Base-by-base conservation (phyloP, 2,329 filamentous ascomycete genomes). In the Cordyceps cicadae region DNA sequence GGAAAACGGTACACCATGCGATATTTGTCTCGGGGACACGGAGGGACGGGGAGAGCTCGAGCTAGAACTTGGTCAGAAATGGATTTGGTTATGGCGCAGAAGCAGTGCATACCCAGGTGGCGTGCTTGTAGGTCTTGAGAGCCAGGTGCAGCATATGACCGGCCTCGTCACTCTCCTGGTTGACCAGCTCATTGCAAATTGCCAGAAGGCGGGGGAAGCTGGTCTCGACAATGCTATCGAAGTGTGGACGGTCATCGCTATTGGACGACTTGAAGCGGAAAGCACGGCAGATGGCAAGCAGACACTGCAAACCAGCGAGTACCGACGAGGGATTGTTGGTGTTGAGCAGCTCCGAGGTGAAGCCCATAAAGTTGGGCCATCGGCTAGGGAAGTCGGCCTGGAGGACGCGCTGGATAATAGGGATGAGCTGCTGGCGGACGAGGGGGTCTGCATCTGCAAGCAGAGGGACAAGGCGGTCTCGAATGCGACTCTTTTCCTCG, bases 81-180 rank as follows among this genome's bases (percentile, higher is more conserved):
- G 17, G 48, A 8, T 24, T 39, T 15, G 45, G 46, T 11, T 15
- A 46, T 37, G 29, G 52, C 45, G 41, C 19, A 26, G 32, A 58
- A 37, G n/a, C 1, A 26, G 17, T 32, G 37, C 70, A 43, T 71
- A 96, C 90, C 81, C 95, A 99, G 69, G 95, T 96, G 53, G 94
- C 92, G 77, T 99, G 93, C 78, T 99, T 99, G 77, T 96, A 99
- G 43, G 92, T 88, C 80, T 99, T 99, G 70, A 99, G 83, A 60
- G 95, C 90, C 62, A 95, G 87, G 71, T 95, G 89, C 67, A 99
- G 81, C 89, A 99, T 97, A 78, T 97, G 94, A 62, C 90, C 93
- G 19, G 93, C 94, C 76, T 99, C 94, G 67, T 95, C 80, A 71
- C 90, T 96, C 71, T 90, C 90, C 77, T 97, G 92, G 66, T 90